Percentiles rank a stretch among this genome's conserved stretches.
phyloP scores from a whole-genome alignment of 106 monocot species.

The Xerophyta viscosa region DNA sequence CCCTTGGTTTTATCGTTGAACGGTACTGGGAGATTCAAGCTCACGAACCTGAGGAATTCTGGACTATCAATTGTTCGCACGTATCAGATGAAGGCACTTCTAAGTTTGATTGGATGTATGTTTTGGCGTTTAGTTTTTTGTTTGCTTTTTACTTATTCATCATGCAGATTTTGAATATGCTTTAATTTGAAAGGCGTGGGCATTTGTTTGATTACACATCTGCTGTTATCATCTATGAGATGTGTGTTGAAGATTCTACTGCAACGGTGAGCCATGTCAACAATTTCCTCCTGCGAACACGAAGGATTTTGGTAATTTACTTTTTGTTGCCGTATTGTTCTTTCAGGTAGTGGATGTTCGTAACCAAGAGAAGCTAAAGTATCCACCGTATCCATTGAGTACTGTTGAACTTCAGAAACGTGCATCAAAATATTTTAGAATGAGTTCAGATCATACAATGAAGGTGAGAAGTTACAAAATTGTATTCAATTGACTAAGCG shows the following conservation, averaged over 20 bases:
- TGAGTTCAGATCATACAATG: conserved; percentile 96
- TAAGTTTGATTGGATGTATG: conserved; percentile 72
- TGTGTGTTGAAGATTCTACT: conserved; percentile 87
- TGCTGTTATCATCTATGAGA: conserved; percentile 82
- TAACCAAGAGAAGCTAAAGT: conserved; percentile 77
- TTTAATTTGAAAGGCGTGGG: conserved; percentile 43
- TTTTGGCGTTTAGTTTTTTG: conserved; percentile 1
- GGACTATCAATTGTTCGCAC: conserved; percentile 92
- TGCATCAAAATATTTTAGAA: conserved; percentile 96
- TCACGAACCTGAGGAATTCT: conserved; percentile 97
- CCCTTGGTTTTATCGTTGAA: conserved; percentile 97
- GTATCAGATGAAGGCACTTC: conserved; percentile 71
- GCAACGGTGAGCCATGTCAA: conserved; percentile 61
- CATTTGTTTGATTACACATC: conserved; percentile 84
- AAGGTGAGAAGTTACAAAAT: conserved; percentile 32
- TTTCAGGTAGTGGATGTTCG: conserved; percentile 72
- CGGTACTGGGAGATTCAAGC: conserved; percentile 95
- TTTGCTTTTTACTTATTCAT: neutral
- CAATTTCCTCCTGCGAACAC: too few species aligned
- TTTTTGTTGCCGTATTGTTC: neutral
- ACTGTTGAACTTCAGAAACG: conserved; percentile 96
- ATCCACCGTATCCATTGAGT: conserved; percentile 94
- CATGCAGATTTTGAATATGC: neutral
- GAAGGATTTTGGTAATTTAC: too few species aligned
- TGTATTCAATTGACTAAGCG: neutral